Percentiles rank a stretch among this genome's conserved stretches.
phyloP scores from a whole-genome alignment of 805 yeast species.

The Myxozyma nipponensis region DNA sequence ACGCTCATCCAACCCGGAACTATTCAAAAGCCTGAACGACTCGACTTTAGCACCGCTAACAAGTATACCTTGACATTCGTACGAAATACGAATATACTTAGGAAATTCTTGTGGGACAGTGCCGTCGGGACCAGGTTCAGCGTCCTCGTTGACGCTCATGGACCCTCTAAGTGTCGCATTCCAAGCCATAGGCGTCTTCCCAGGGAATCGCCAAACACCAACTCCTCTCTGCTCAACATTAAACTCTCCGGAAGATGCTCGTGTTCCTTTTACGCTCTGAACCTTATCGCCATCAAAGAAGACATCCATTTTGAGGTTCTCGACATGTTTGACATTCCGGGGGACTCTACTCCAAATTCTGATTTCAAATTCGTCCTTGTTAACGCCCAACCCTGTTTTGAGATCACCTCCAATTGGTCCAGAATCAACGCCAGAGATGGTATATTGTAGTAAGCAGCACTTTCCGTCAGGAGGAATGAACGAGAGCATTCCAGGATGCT shows the following conservation, averaged over 20 bases:
- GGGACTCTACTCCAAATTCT: conserved; percentile 47
- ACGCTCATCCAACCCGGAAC: conserved; percentile 55
- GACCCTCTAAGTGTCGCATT: conserved; percentile 65
- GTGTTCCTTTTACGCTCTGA: conserved; percentile 47
- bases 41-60: conserved; percentile 75
- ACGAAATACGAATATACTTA: conserved; percentile 48
- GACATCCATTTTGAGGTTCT: conserved; percentile 46
- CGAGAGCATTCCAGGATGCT: conserved; percentile 47
- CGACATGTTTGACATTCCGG: conserved; percentile 46
- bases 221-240: conserved; percentile 48
- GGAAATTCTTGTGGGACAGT: conserved; percentile 38
- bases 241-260: conserved; percentile 77
- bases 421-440: conserved; percentile 46
- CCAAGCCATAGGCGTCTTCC: conserved; percentile 57
- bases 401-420: conserved; percentile 58
- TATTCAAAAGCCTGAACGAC: conserved; percentile 53
- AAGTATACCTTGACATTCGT: conserved; percentile 60
- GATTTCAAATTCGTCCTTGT: conserved; percentile 60
- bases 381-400: conserved; percentile 49
- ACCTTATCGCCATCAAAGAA: conserved; percentile 34
- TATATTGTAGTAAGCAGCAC: conserved; percentile 34
- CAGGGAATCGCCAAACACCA: conserved; percentile 69
- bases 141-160: conserved; percentile 38
- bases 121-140: conserved; percentile 25
- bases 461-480: conserved; percentile 90